Evolutionary conservation across 768 basidiomycete genomes (phyloP).

Genomic region (Pluteus cervinus): DNA sequence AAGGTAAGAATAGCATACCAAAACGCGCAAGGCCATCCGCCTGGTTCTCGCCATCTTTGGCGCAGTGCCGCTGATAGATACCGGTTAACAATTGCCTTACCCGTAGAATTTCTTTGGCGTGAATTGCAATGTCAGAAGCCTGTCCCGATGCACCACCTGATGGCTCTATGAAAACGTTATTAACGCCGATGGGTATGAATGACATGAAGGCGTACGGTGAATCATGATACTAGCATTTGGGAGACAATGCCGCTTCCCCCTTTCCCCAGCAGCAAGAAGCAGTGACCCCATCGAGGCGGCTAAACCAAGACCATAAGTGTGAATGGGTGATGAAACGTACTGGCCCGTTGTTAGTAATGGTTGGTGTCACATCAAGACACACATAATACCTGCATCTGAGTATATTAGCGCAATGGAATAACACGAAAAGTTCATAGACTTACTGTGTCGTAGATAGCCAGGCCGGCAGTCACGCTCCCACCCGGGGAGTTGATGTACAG

Average conservation of each 20-base stretch:
- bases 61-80: constrained; percentile 89
- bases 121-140: constrained; percentile 95
- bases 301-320: constrained; percentile 94
- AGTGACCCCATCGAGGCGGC: constrained; percentile 97
- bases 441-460: constrained; percentile 98
- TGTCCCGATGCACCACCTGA: constrained; percentile 95
- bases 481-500: constrained; percentile 97
- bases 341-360: constrained; percentile 24
- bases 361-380: constrained; percentile 6
- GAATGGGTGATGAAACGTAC: constrained; percentile 93
- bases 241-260: constrained; percentile 85
- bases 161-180: constrained; percentile 56
- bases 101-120: constrained; percentile 92
- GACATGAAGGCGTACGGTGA: constrained; percentile 59
- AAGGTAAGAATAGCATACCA: constrained; percentile 52
- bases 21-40: constrained; percentile 69
- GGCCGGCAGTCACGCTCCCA: constrained; percentile 90
- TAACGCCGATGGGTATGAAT: constrained; percentile 2
- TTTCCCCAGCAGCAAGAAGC: constrained; percentile 85
- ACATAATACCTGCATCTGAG: constrained; percentile 10
- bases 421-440: constrained; percentile 50
- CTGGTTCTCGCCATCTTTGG: constrained; percentile 53
- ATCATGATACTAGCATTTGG: constrained; percentile 98
- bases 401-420: constrained; percentile 37
- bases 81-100: constrained; percentile 77